phyloP scores from a whole-genome alignment of 1,139 yeast genomes.

The Schizosaccharomyces versatilis region DNA sequence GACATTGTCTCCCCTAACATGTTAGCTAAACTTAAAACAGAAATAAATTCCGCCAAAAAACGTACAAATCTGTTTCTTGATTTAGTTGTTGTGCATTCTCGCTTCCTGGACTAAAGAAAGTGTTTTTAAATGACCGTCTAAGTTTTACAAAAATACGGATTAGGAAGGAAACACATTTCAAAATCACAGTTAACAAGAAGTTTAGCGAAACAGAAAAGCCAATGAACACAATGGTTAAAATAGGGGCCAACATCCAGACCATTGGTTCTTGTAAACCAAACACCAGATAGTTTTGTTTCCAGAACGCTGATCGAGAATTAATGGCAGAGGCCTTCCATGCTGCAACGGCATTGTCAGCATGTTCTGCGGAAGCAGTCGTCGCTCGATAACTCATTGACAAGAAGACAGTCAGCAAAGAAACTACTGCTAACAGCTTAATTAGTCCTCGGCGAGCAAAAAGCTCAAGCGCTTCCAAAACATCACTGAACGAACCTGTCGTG shows the following conservation, averaged over 20 bases:
- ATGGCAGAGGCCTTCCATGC: background rate
- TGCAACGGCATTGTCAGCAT: background rate
- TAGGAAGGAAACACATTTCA: background rate
- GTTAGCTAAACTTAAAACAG: too few species aligned
- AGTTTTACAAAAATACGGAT: background rate
- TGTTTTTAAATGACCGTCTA: background rate
- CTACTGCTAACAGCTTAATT: conserved; percentile 15
- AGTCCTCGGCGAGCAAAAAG: conserved; percentile 18
- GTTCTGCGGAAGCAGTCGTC: conserved; percentile 3
- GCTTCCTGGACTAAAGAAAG: too few species aligned
- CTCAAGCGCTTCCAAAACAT: conserved; percentile 22
- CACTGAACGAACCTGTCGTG: too few species aligned
- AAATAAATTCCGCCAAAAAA: too few species aligned
- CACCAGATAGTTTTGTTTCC: background rate
- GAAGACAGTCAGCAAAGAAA: conserved; percentile 24
- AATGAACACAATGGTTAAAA: background rate
- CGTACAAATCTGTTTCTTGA: too few species aligned
- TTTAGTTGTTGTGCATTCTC: too few species aligned
- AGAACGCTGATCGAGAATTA: background rate
- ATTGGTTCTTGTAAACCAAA: background rate
- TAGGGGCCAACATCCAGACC: background rate
- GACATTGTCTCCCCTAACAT: too few species aligned
- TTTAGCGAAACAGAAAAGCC: background rate
- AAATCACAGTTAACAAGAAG: background rate
- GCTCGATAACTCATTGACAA: conserved; percentile 8